These are phyloP conservation scores for Hygrophorus russula DNA, from an alignment of 768 basidiomycete species.

Conservation along the genomic window DNA sequence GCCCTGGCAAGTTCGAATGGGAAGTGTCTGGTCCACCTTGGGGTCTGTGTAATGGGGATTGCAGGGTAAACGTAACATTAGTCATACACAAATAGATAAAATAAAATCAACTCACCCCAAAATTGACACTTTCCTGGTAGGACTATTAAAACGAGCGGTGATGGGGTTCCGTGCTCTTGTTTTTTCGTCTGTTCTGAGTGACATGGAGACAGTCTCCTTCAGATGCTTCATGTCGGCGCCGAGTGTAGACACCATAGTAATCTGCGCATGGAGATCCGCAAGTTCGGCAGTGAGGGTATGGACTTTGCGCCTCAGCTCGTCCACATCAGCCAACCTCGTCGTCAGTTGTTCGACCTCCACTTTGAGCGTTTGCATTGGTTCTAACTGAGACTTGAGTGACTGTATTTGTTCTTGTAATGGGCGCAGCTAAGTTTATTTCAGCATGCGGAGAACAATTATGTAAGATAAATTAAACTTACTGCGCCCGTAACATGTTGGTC, in stretches of 20 bases:
- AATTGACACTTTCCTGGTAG: background rate
- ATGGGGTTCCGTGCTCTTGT: background rate
- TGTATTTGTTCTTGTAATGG: slow-evolving; percentile 42
- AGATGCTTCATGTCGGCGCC: slow-evolving; percentile 11
- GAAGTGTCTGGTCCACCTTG: no score
- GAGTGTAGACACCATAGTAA: slow-evolving; percentile 10
- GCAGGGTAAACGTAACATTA: no score
- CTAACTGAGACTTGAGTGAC: slow-evolving; percentile 33
- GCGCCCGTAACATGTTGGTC: slow-evolving; percentile 19
- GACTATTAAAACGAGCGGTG: background rate
- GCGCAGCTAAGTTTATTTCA: slow-evolving; percentile 24
- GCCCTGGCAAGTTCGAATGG: background rate
- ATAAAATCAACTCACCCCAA: background rate
- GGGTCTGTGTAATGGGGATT: no score
- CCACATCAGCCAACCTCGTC: slow-evolving; percentile 22
- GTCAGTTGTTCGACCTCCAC: slow-evolving; percentile 23
- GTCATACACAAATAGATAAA: background rate
- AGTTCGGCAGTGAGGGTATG: slow-evolving; percentile 21
- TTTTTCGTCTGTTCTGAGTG: background rate
- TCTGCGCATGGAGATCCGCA: slow-evolving; percentile 17
- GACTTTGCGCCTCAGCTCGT: slow-evolving; percentile 24
- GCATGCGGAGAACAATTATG: background rate
- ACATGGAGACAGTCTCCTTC: background rate
- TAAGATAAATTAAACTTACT: slow-evolving; percentile 13
- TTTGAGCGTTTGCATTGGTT: slow-evolving; percentile 22